Evolutionary conservation across 352 stramenopile genomes (phyloP), one percentile per base, ranked within the genome.

Genomic region (Globisporangium uncinulatum): DNA sequence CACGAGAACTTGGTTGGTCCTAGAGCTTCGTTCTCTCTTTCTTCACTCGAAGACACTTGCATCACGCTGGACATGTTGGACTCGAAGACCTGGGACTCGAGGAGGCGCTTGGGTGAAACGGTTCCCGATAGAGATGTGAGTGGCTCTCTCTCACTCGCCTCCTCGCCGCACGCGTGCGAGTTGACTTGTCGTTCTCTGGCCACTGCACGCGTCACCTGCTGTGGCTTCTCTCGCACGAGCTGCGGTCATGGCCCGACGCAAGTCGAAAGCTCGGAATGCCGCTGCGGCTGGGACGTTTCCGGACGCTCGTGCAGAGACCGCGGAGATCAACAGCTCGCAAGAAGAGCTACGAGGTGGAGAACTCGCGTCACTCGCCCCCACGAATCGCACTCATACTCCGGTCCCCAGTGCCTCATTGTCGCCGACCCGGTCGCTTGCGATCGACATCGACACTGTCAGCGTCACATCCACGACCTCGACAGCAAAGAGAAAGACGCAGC

Each of bases 261-360:
- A 43, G n/a, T 31, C 52, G 24, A 57, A 41, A 29, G 4, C n/a
- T 17, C 51, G 21, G 32, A 4, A 13, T 9, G 9, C 51, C 14
- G 37, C 51, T 45, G 20, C 50, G 13, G 36, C 36, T 19, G 6
- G 10, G 11, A 13, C 15, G 24, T 1, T 17, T 11, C 6, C 14
- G 41, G 15, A 14, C 42, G 42, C 11, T 20, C 36, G 20, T 8
- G 9, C 19, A 36, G 39, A 44, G 1, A 13, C 50, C 3, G 6
- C 50, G 36, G 36, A 36, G 4, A 20, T 43, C 29, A 29, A 58
- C 14, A 11, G 50, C 2, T 42, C 52, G 5, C 1, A 9, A 21
- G 41, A 58, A 15, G 52, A 58, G 42, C 39, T 19, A 8, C 52
- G 52, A 32, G 17, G n/a, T 10, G 52, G 52, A n/a, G 52, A 58